These are phyloP conservation scores for Caryocar brasiliense DNA, from an alignment of 441 rosid species.

Conservation along the genomic window DNA sequence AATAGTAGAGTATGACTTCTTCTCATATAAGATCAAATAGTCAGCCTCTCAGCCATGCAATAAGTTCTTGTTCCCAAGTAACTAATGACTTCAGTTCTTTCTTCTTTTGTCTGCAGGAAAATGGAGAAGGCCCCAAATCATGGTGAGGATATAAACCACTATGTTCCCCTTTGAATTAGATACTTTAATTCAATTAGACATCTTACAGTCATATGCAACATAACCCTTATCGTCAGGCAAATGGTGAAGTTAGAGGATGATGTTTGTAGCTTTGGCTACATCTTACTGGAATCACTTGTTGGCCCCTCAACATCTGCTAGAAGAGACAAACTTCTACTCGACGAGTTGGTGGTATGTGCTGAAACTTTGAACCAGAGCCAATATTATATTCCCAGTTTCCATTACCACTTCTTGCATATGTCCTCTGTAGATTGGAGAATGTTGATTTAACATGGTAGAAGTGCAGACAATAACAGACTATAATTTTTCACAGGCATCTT, in stretches of 20 bases:
- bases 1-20: slow-evolving; percentile 30
- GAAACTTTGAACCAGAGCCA: neutral
- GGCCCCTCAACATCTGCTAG: slow-evolving; percentile 25
- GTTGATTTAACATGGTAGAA: neutral
- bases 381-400: neutral
- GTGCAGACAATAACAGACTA: neutral
- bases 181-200: too few relatives aligned
- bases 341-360: slow-evolving; percentile 39
- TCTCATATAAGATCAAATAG: neutral
- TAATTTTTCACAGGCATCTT: slow-evolving; percentile 24
- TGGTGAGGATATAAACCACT: slow-evolving; percentile 18
- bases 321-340: slow-evolving; percentile 20
- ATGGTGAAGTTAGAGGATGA: slow-evolving; percentile 39
- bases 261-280: slow-evolving; percentile 41
- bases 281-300: slow-evolving; percentile 33
- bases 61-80: neutral
- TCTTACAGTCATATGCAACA: too few relatives aligned
- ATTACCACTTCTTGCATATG: neutral
- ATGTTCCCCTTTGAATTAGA: neutral
- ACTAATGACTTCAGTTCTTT: slow-evolving; percentile 3
- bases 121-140: slow-evolving; percentile 23
- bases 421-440: neutral
- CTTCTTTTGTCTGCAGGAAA: slow-evolving; percentile 22
- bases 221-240: slow-evolving; percentile 22
- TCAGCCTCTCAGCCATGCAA: neutral